Base-by-base conservation (phyloP, 1,284 basidiomycete species). In the Cyathus olla region DNA sequence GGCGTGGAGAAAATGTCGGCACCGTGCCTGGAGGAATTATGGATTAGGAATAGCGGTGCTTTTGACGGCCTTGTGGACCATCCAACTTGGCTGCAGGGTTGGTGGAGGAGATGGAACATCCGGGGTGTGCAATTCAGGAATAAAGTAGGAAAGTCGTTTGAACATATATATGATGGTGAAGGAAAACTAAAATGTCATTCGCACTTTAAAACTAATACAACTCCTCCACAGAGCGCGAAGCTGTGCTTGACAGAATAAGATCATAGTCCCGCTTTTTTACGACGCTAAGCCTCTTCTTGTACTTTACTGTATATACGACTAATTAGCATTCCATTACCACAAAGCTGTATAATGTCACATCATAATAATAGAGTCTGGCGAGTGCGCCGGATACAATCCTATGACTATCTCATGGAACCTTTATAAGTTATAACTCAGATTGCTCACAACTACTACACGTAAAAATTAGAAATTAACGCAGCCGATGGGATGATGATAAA, bases 31-130 rank as follows among this genome's bases (percentile, higher is more conserved):
- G 58, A 57, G 11, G 78, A 81, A 21, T 56, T 85, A 27, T 73
- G 80, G 19, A 71, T 84, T 29, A 69, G 78, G 55, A 80, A 84
- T 56, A 71, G 72, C 21, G 83, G 82, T 0, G 75, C 77, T 0
- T 73, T 80, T 59, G 65, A 62, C 1, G 68, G 70, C 35, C 70
- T 84, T n/a, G 64, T 71, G 6, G 71, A 78, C 5, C 71, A 82
- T 27, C 62, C 66, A 0, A 40, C 55, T 0, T 79, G 74, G 63
- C 67, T 84, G 40, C 62, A 74, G 35, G 70, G 67, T 39, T 83
- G 81, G 82, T 75, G 75, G 60, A 53, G 66, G 29, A 69, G 72
- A 13, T 83, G 78, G 79, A 70, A 67, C 28, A 67, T 76, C 42
- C 71, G 73, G 44, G 76, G 75, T 4, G 72, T 83, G 15, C 69